Evolutionary conservation across 2,329 filamentous ascomycete genomes (phyloP).

Genomic region (Monosporascus sp.): DNA sequence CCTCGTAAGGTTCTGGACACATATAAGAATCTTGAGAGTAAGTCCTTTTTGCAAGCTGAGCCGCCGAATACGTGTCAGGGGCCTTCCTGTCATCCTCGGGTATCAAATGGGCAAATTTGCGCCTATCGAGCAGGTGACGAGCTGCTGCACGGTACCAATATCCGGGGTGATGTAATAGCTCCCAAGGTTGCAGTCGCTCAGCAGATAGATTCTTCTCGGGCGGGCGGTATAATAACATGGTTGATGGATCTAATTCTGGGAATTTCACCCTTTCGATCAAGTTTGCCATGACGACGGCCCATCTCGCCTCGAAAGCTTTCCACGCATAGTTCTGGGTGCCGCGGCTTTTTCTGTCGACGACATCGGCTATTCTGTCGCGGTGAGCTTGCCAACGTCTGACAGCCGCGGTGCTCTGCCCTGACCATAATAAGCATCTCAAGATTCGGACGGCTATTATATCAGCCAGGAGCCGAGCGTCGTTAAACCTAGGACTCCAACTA

Average conservation of each 20-base stretch:
- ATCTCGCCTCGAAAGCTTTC: slow-evolving; percentile 86
- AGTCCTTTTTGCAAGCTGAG: slow-evolving; percentile 42
- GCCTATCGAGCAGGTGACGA: slow-evolving; percentile 49
- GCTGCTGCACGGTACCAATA: slow-evolving; percentile 63
- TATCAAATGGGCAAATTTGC: slow-evolving; percentile 50
- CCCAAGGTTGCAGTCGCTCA: slow-evolving; percentile 58
- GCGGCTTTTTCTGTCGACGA: slow-evolving; percentile 77
- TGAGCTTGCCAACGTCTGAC: slow-evolving; percentile 78
- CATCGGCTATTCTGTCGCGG: slow-evolving; percentile 65
- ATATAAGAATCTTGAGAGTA: slow-evolving; percentile 63
- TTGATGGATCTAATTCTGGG: slow-evolving; percentile 42
- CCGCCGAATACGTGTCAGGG: slow-evolving; percentile 43
- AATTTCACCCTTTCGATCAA: slow-evolving; percentile 52
- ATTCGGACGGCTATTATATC: slow-evolving; percentile 78
- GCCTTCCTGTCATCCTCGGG: slow-evolving; percentile 54
- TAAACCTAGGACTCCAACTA: slow-evolving; percentile 85
- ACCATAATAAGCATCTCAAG: slow-evolving; percentile 78
- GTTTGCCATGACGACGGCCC: slow-evolving; percentile 59
- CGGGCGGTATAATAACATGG: slow-evolving; percentile 43
- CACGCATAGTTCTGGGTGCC: slow-evolving; percentile 88
- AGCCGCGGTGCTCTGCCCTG: slow-evolving; percentile 71
- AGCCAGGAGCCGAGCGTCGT: slow-evolving; percentile 83
- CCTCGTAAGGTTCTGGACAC: slow-evolving; percentile 58
- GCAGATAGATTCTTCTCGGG: slow-evolving; percentile 55
- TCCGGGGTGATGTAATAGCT: slow-evolving; percentile 59